Conservation (phyloP, 768 basidiomycete genomes). For the Rhodosporidiobolus sp. region DNA sequence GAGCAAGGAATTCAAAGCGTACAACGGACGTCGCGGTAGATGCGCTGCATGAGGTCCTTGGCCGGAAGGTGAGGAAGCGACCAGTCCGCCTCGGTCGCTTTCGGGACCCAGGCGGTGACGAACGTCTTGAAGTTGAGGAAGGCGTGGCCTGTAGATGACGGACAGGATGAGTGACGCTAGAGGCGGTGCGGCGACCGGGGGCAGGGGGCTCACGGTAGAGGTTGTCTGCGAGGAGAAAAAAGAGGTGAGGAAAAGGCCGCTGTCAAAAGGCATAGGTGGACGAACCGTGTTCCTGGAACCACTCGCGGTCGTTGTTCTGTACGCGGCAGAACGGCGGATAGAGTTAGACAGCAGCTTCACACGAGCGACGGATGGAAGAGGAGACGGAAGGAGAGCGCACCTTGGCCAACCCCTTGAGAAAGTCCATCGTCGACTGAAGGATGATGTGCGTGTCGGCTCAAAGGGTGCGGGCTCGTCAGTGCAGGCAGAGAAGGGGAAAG, state of each 20-base stretch:
- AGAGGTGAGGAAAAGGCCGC: neutral
- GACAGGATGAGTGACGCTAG: too few relatives aligned
- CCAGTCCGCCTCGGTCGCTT: conserved; percentile 68
- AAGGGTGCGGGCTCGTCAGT: neutral
- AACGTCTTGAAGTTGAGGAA: conserved; percentile 76
- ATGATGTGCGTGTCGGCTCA: conserved; percentile 31
- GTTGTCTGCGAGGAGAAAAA: conserved; percentile 56
- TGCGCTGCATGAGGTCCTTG: conserved; percentile 86
- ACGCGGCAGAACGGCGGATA: too few relatives aligned
- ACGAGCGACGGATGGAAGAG: too few relatives aligned
- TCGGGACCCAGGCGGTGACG: conserved; percentile 65
- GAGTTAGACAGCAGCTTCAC: too few relatives aligned
- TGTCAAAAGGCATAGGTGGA: neutral
- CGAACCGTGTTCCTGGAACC: conserved; percentile 78
- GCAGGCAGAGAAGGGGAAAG: neutral
- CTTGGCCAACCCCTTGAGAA: conserved; percentile 11
- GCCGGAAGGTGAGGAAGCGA: conserved; percentile 84
- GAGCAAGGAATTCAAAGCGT: conserved; percentile 69
- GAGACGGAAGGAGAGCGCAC: too few relatives aligned
- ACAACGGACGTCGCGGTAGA: conserved; percentile 83
- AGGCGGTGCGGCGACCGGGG: too few relatives aligned
- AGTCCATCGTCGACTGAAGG: conserved; percentile 29
- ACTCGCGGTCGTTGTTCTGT: conserved; percentile 48
- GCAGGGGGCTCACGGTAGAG: conserved; percentile 57
- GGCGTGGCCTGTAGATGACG: neutral